phyloP scores from a whole-genome alignment of 1,284 basidiomycete species.

The Phylloporus sp. region DNA sequence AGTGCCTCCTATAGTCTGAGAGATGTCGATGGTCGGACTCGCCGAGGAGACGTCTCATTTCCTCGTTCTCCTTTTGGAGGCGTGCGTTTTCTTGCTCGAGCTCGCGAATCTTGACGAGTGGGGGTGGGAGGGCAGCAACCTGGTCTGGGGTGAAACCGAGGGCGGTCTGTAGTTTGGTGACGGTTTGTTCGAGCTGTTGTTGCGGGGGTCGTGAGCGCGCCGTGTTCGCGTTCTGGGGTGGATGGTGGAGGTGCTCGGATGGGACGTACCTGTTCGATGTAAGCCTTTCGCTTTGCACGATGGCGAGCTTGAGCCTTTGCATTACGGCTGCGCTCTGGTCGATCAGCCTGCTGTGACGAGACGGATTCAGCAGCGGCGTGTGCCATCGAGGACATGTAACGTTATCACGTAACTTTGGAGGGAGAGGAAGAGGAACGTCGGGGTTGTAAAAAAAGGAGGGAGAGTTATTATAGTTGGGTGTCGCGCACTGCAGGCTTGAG shows the following conservation, averaged over 20 bases:
- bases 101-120: conserved; percentile 70
- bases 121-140: conserved; percentile 68
- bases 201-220: conserved; percentile 14
- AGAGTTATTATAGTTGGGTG: conserved; percentile 40
- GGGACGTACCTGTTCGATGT: conserved; percentile 77
- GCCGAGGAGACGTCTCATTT: conserved; percentile 62
- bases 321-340: conserved; percentile 81
- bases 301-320: conserved; percentile 90
- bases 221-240: conserved; percentile 6
- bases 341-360: conserved; percentile 43
- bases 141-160: conserved; percentile 72
- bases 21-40: conserved; percentile 44
- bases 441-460: conserved; percentile 37
- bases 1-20: conserved; percentile 48
- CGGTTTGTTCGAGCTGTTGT: conserved; percentile 75
- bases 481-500: conserved; percentile 21
- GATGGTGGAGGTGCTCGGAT: too few relatives aligned
- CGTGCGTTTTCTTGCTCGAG: conserved; percentile 75
- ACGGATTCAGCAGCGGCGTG: conserved; percentile 44
- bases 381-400: conserved; percentile 47
- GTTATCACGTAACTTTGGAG: conserved; percentile 43
- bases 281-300: conserved; percentile 91
- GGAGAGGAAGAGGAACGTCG: conserved; percentile 33
- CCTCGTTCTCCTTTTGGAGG: conserved; percentile 70
- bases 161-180: conserved; percentile 76